These are phyloP conservation scores for Nigrospora oryzae DNA, from an alignment of 2,329 filamentous ascomycete species.

Conservation along the genomic window DNA sequence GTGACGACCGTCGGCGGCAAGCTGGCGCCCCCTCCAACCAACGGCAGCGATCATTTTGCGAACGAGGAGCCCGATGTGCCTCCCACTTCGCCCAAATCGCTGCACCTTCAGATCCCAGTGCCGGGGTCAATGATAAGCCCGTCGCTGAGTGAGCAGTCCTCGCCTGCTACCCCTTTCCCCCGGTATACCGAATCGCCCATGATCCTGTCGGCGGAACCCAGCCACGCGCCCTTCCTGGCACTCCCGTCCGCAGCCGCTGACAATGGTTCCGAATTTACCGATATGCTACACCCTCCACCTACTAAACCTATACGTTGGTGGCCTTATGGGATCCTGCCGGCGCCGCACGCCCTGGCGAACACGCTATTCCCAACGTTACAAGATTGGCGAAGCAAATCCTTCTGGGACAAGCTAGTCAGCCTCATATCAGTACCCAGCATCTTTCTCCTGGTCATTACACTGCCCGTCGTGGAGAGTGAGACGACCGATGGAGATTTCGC, in stretches of 20 bases:
- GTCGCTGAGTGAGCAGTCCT: constrained; percentile 34
- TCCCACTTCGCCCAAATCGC: constrained; percentile 10
- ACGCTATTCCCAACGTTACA: constrained; percentile 84
- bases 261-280: constrained; percentile 32
- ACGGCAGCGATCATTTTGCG: constrained; percentile 8
- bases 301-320: constrained; percentile 61
- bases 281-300: constrained; percentile 28
- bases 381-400: constrained; percentile 71
- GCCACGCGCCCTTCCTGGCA: constrained; percentile 41
- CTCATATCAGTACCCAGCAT: constrained; percentile 82
- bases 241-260: constrained; percentile 43
- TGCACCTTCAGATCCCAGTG: constrained; percentile 40
- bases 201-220: constrained; percentile 30
- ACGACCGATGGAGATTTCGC: constrained; percentile 41
- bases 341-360: constrained; percentile 60
- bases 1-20: constrained; percentile 20
- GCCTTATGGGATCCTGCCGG: constrained; percentile 67
- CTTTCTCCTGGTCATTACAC: constrained; percentile 78
- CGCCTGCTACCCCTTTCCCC: constrained; percentile 56
- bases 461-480: constrained; percentile 79
- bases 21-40: constrained; percentile 19
- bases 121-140: constrained; percentile 38
- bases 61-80: constrained; percentile 8
- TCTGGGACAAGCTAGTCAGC: constrained; percentile 78
- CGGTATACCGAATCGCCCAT: constrained; percentile 52